phyloP scores from a whole-genome alignment of 2,329 filamentous ascomycete genomes.

The Xylaria polymorpha region DNA sequence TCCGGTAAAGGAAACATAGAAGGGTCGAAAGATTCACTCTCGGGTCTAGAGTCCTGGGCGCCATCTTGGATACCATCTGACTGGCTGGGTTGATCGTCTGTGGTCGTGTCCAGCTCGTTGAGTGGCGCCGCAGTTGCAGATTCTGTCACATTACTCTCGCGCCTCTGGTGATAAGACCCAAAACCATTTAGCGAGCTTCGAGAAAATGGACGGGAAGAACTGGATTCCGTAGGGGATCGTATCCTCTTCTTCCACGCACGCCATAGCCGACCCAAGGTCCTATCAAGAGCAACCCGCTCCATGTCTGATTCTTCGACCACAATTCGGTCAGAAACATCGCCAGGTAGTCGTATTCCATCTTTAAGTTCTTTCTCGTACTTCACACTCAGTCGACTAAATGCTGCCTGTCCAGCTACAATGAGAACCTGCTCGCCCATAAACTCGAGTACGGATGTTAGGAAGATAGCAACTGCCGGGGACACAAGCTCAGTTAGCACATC shows the following conservation, averaged over 20 bases:
- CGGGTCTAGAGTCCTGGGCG: slow-evolving; percentile 12
- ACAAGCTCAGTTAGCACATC: slow-evolving; percentile 75
- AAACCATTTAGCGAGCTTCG: slow-evolving; percentile 57
- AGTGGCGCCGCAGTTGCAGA: slow-evolving; percentile 54
- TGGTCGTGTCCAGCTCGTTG: slow-evolving; percentile 35
- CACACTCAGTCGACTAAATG: slow-evolving; percentile 73
- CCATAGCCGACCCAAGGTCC: slow-evolving; percentile 90
- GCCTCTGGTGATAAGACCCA: slow-evolving; percentile 51
- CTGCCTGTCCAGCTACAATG: slow-evolving; percentile 86
- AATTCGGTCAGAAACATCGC: slow-evolving; percentile 71
- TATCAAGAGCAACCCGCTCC: slow-evolving; percentile 90
- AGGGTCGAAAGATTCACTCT: slow-evolving; percentile 56
- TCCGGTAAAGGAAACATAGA: slow-evolving; percentile 76
- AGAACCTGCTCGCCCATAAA: slow-evolving; percentile 93
- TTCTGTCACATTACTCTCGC: slow-evolving; percentile 55
- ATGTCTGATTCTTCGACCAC: slow-evolving; percentile 92
- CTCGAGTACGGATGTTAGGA: slow-evolving; percentile 93
- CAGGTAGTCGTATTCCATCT: slow-evolving; percentile 60
- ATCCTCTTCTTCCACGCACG: slow-evolving; percentile 92
- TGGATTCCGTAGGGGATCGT: slow-evolving; percentile 65
- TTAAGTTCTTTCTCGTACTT: slow-evolving; percentile 70
- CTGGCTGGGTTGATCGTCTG: slow-evolving; percentile 43
- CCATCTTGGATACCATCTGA: slow-evolving; percentile 12
- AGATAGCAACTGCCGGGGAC: slow-evolving; percentile 93
- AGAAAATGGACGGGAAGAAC: slow-evolving; percentile 62